Evolutionary conservation across 352 stramenopile genomes (phyloP).

Genomic region (Phytophthora constricta): DNA sequence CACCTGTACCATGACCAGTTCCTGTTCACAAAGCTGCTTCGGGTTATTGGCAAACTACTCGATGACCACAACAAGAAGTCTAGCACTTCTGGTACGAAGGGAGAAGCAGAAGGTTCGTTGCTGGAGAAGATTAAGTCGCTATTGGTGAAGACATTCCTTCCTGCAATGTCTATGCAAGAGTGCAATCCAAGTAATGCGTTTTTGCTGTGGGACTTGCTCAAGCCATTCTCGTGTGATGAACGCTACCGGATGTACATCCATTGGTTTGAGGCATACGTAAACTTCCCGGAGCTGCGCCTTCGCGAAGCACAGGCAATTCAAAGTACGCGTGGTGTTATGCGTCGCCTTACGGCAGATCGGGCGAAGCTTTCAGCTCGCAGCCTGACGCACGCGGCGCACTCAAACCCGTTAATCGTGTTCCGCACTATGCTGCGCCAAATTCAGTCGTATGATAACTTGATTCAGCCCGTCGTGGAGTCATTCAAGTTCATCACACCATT

Average conservation of each 20-base stretch:
- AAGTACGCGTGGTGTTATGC: slow-evolving; percentile 78
- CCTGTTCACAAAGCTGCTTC: slow-evolving; percentile 77
- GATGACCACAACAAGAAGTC: slow-evolving; percentile 45
- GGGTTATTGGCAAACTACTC: slow-evolving; percentile 62
- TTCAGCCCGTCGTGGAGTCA: slow-evolving; percentile 95
- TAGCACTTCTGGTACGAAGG: slow-evolving; percentile 14
- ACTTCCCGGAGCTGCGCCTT: slow-evolving; percentile 64
- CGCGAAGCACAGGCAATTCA: slow-evolving; percentile 77
- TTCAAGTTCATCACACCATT: slow-evolving; percentile 95
- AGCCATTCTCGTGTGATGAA: slow-evolving; percentile 76
- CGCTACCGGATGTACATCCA: slow-evolving; percentile 84
- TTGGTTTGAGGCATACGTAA: slow-evolving; percentile 73
- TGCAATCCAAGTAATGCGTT: slow-evolving; percentile 82
- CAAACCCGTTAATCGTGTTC: slow-evolving; percentile 95
- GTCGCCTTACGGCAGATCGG: slow-evolving; percentile 79
- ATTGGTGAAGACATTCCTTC: slow-evolving; percentile 73
- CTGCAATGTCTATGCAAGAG: slow-evolving; percentile 72
- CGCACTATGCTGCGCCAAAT: slow-evolving; percentile 95
- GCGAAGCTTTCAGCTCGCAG: slow-evolving; percentile 78
- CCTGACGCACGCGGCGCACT: slow-evolving; percentile 91
- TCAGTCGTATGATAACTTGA: slow-evolving; percentile 98
- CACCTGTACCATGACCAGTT: slow-evolving; percentile 76
- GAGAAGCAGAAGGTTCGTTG: slow-evolving; percentile 23
- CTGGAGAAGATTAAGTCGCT: slow-evolving; percentile 54
- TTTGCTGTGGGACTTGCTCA: slow-evolving; percentile 86